Conservation (phyloP, 2,329 filamentous ascomycete species). For the Rosellinia necatrix region DNA sequence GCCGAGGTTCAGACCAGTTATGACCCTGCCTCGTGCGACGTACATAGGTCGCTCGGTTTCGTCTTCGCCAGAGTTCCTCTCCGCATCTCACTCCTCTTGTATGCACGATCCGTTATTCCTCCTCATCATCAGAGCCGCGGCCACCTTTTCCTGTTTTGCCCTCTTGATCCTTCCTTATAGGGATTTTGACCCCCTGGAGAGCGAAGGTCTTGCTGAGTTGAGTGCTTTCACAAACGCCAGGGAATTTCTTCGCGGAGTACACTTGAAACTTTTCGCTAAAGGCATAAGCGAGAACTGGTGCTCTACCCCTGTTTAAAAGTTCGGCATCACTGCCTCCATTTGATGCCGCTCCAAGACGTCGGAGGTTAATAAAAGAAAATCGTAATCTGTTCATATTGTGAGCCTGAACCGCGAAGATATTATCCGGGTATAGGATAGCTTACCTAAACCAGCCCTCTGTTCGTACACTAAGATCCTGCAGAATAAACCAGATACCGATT, state of each 20-base stretch:
- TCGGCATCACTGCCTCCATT: conserved; percentile 46
- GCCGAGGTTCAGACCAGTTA: neutral
- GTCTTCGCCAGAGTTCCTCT: no score
- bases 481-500: conserved; percentile 93
- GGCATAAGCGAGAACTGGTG: conserved; percentile 80
- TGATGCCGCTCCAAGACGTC: conserved; percentile 49
- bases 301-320: conserved; percentile 72
- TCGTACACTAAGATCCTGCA: conserved; percentile 92
- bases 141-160: conserved; percentile 51
- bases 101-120: conserved; percentile 45
- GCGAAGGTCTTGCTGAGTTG: conserved; percentile 90
- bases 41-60: neutral
- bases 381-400: conserved; percentile 52
- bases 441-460: conserved; percentile 92
- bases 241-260: conserved; percentile 97
- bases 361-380: conserved; percentile 85
- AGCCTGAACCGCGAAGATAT: conserved; percentile 7
- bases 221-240: conserved; percentile 94
- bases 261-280: conserved; percentile 93
- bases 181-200: conserved; percentile 92
- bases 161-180: conserved; percentile 79
- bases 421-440: conserved; percentile 32
- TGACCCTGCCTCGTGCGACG: neutral
- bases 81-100: no score
- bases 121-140: conserved; percentile 52